Evolutionary conservation across 2,329 filamentous ascomycete species (phyloP), one percentile per base, ranked within the genome.

Genomic region (Curvularia sp.): DNA sequence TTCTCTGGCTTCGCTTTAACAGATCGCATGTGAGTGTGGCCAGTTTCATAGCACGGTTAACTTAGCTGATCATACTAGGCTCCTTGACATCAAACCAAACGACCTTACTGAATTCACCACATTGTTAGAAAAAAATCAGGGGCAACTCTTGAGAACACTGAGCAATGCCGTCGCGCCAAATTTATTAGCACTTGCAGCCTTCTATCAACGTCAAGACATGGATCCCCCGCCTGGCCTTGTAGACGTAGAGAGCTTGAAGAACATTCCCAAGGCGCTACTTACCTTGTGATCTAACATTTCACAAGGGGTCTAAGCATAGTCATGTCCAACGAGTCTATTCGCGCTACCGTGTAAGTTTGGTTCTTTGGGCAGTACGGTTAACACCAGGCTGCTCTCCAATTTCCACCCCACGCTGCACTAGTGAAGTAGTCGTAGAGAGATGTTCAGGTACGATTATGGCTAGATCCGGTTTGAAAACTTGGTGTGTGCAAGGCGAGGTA

Each of bases 1-100:
- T 57, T 57, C 43, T 4, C 9, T 24, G 24, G 39, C 8, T n/a
- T 57, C 22, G 42, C 55, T 52, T 48, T 57, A 26, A 57, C 55
- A 20, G 55, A 57, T 35, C 22, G 13, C 15, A 49, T 57, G 49
- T 57, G 33, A 48, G 55, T 53, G 31, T 13, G 31, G 46, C n/a
- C 28, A 44, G 28, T 18, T n/a, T 43, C 12, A 46, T 15, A n/a
- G 20, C 18, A 39, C 41, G 49, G 31, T 2, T 13, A 48, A 48
- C n/a, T 28, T 18, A 9, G 28, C 44, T 48, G 44, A 52, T 7
- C 8, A 7, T 15, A 12, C 4, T 24, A 52, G 49, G 38, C 30
- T 52, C n/a, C n/a, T 44, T 20, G 35, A 13, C 24, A 52, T 44
- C 22, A 51, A 7, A 22, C 7, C 39, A 26, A 26, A 35, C 26